Percentiles rank a stretch among this genome's conserved stretches.
Evolutionary conservation across 225 moss, liverwort and hornwort species (phyloP).

Genomic region (Lunularia cruciata): DNA sequence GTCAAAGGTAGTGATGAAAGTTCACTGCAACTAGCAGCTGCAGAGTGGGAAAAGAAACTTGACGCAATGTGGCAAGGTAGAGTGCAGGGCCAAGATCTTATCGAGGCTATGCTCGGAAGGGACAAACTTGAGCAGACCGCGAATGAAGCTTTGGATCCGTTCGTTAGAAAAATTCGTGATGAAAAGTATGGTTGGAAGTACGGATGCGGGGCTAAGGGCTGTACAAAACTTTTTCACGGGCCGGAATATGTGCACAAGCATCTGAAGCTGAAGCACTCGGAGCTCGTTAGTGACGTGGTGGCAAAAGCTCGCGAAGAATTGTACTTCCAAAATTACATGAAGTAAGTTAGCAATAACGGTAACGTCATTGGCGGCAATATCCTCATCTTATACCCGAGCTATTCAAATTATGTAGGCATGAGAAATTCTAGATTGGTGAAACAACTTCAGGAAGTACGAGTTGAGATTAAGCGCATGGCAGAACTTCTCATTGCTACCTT

Average conservation of each 20-base stretch:
- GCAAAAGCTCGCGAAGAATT: constrained; percentile 95
- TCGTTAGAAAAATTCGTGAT: constrained; percentile 96
- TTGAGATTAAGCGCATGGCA: too few species aligned
- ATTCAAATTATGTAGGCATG: too few species aligned
- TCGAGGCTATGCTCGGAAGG: constrained; percentile 93
- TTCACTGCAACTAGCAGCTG: constrained; percentile 57
- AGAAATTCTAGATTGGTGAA: too few species aligned
- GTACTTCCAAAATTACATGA: constrained; percentile 98
- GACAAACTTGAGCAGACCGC: constrained; percentile 95
- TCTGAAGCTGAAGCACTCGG: constrained; percentile 95
- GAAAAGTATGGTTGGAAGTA: constrained; percentile 99
- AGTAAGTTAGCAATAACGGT: too few species aligned
- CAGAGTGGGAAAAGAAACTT: constrained; percentile 92
- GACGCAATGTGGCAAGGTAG: constrained; percentile 85
- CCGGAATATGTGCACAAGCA: constrained; percentile 99
- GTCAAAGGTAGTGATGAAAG: constrained; percentile 64
- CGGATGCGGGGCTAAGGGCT: constrained; percentile 98
- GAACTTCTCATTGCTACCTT: too few species aligned
- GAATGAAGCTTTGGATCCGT: constrained; percentile 97
- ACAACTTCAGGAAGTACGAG: too few species aligned
- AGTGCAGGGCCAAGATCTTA: constrained; percentile 78
- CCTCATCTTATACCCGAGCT: too few species aligned
- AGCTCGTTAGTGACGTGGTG: constrained; percentile 92
- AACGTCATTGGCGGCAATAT: too few species aligned
- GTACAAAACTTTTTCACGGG: constrained; percentile 96